Evolutionary conservation across 306 rosid genomes (phyloP), one percentile per base, ranked within the genome.

Genomic region (Vigna angularis): DNA sequence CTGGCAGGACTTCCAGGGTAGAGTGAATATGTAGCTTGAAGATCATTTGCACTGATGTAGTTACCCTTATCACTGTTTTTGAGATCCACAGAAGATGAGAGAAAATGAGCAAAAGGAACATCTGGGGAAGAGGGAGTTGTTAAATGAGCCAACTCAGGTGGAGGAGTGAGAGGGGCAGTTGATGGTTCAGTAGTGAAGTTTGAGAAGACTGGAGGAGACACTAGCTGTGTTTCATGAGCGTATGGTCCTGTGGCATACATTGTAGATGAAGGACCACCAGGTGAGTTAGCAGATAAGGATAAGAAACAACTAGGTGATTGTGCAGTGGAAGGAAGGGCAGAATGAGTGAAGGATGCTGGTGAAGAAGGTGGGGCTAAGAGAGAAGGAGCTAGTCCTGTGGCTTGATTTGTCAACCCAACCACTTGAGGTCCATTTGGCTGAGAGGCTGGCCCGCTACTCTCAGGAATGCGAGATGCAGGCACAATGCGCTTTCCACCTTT

Each of bases 101-200:
- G 94, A 91, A 93, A 93, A 78, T 83, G 97, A 75, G 99, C 99
- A 83, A 86, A 96, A 32, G 99, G 99, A 59, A 96, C 99, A 82
- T 96, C 99, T 9, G 99, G 98, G 66, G 98, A 93, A 76, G 99
- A 96, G 45, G 99, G 99, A 62, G 99, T 91, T n/a, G 99, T 96
- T 62, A 96, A 80, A 86, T 96, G 99, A 76, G 99, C 99, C 84
- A 95, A 84, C 83, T 96, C 99, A 1, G 98, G 99, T 16, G 98
- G 99, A 77, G 99, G 99, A 73, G 99, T 96, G 74, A 90, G 90
- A 69, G 99, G 97, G 79, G 99, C 97, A 62, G 99, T 96, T 32
- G 98, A 96, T 28, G 99, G 99, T 82, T 96, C 99, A 6, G 99
- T 96, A 69, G 98, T 96, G 85, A 93, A 96, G 79, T 96, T 90